Conservation (phyloP, 306 rosid genomes). For the Arachis hypogaea region DNA sequence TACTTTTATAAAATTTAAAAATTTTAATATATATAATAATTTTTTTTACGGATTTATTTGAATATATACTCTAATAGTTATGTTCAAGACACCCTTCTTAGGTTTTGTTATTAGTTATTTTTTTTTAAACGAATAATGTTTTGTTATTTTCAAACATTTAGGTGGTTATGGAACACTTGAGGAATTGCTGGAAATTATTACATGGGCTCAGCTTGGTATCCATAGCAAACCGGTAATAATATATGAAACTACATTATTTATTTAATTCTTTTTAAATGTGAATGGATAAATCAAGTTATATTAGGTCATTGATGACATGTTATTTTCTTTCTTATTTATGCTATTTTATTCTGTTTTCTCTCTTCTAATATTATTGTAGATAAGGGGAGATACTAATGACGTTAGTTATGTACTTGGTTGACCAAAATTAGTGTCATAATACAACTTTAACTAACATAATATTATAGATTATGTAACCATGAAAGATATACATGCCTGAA, state of each 20-base stretch:
- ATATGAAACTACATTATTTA: not conserved
- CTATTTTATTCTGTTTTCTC: not conserved
- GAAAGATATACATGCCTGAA: slow-evolving; percentile 39
- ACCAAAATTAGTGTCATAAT: slow-evolving; percentile 29
- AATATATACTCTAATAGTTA: too few relatives aligned
- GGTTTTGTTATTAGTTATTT: too few relatives aligned
- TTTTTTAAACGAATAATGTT: slow-evolving; percentile 10
- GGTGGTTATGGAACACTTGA: slow-evolving; percentile 99
- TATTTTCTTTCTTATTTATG: not conserved
- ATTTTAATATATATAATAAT: too few relatives aligned
- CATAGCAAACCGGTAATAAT: slow-evolving; percentile 89
- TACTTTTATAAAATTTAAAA: too few relatives aligned
- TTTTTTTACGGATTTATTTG: too few relatives aligned
- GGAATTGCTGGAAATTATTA: slow-evolving; percentile 95
- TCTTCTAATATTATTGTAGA: not conserved
- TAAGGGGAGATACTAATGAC: slow-evolving; percentile 19
- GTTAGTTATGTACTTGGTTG: slow-evolving; percentile 34
- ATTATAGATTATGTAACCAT: slow-evolving; percentile 2
- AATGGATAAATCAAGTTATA: slow-evolving; percentile 28
- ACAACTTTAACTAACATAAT: not conserved
- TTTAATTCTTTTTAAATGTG: not conserved
- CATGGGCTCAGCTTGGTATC: slow-evolving; percentile 99
- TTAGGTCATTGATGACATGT: slow-evolving; percentile 8
- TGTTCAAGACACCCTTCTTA: too few relatives aligned
- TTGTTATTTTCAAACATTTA: slow-evolving; percentile 29